Evolutionary conservation across 2,329 filamentous ascomycete genomes (phyloP).

Genomic region (Bisporella sp.): DNA sequence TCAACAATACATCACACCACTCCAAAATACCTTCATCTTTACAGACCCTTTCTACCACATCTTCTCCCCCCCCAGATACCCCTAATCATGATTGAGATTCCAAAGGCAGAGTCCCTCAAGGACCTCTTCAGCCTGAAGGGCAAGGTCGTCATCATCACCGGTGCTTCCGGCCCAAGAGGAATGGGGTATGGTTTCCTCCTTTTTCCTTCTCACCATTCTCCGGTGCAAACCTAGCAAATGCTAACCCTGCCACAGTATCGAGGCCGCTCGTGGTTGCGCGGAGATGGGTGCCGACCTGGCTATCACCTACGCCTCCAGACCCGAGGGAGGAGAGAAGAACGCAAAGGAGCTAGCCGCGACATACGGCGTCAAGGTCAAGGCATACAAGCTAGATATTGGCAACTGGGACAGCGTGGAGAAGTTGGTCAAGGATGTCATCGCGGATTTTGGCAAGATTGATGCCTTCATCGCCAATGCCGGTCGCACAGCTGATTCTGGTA

Average conservation of each 20-base stretch:
- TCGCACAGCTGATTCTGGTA: conserved; percentile 58
- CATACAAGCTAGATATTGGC: conserved; percentile 58
- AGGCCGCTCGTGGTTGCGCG: conserved; percentile 57
- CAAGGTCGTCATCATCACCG: conserved; percentile 57
- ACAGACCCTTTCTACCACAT: too few relatives aligned
- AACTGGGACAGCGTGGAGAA: conserved; percentile 44
- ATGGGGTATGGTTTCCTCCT: conserved; percentile 38
- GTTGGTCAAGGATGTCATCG: conserved; percentile 50
- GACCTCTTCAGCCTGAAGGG: conserved; percentile 55
- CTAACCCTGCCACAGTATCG: conserved; percentile 34
- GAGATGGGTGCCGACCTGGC: conserved; percentile 58
- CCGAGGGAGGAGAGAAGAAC: conserved; percentile 58
- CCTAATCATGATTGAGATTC: conserved; percentile 32
- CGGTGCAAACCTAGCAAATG: background rate
- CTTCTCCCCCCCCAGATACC: background rate
- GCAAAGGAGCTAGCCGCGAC: conserved; percentile 51
- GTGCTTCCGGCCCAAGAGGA: conserved; percentile 56
- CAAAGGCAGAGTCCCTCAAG: conserved; percentile 48
- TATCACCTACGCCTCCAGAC: conserved; percentile 59
- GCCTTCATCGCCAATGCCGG: conserved; percentile 66
- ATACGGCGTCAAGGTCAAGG: conserved; percentile 59
- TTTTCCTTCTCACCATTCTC: too few relatives aligned
- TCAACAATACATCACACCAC: too few relatives aligned
- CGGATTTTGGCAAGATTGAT: conserved; percentile 65
- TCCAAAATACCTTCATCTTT: too few relatives aligned